Conservation (phyloP, 163 green algal species). For the Chlorella variabilis region DNA sequence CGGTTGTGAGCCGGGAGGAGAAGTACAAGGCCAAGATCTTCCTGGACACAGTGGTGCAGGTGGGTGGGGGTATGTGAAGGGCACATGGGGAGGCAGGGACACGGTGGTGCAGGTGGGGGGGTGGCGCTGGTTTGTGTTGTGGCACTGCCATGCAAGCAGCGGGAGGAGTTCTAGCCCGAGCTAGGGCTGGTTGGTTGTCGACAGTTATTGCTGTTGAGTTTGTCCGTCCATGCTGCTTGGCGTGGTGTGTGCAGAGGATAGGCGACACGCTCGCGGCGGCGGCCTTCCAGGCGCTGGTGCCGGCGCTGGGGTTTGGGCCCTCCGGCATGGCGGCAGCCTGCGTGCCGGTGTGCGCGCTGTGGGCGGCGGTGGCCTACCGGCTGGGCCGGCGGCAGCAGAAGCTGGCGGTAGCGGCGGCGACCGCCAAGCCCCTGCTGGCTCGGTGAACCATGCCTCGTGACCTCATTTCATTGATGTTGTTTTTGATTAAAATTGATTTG, state of each 20-base stretch:
- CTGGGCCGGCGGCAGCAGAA: constrained; percentile 43
- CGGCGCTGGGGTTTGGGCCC: constrained; percentile 47
- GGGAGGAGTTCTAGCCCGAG: too few relatives aligned
- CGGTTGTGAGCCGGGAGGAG: constrained; percentile 73
- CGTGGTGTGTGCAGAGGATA: constrained; percentile 37
- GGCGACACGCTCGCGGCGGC: constrained; percentile 59
- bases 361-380: constrained; percentile 30
- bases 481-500: too few relatives aligned
- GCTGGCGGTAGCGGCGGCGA: constrained; percentile 10
- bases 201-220: too few relatives aligned
- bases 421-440: not conserved
- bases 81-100: not conserved
- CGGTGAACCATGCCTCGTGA: too few relatives aligned
- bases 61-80: constrained; percentile 48
- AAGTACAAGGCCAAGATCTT: constrained; percentile 84
- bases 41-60: constrained; percentile 71
- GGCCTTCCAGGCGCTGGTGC: constrained; percentile 48
- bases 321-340: constrained; percentile 36
- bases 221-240: too few relatives aligned
- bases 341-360: constrained; percentile 45
- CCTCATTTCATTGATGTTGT: not conserved
- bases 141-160: too few relatives aligned
- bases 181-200: too few relatives aligned
- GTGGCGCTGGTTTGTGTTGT: too few relatives aligned
- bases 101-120: not conserved